These are phyloP conservation scores for Cerioporus squamosus DNA, from an alignment of 1,284 basidiomycete genomes.

Conservation along the genomic window DNA sequence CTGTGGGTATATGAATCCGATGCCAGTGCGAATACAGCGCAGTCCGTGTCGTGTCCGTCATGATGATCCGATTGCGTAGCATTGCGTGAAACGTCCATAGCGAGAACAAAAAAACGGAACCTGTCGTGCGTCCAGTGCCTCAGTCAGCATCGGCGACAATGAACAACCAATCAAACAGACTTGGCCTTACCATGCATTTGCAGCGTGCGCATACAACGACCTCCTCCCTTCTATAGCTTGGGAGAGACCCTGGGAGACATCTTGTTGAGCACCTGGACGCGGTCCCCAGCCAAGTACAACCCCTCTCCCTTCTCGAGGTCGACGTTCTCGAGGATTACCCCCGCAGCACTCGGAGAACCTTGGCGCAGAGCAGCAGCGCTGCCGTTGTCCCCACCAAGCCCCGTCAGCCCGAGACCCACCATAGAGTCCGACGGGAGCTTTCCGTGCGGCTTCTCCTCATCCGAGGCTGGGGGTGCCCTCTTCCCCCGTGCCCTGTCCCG, in stretches of 20 bases:
- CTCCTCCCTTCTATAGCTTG: conserved; percentile 19
- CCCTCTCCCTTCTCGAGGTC: conserved; percentile 29
- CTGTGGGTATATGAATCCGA: conserved; percentile 8
- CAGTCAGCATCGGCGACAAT: neutral
- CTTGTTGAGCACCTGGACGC: conserved; percentile 9
- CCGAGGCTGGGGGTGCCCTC: neutral
- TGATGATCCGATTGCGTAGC: neutral
- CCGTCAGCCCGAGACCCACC: conserved; percentile 29
- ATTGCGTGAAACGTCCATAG: neutral
- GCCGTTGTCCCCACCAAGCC: conserved; percentile 15
- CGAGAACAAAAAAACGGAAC: neutral
- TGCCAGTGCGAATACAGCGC: neutral
- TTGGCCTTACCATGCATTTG: neutral
- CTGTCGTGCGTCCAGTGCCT: neutral
- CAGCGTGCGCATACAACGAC: neutral
- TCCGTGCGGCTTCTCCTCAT: conserved; percentile 18
- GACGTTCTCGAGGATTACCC: conserved; percentile 24
- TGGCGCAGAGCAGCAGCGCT: conserved; percentile 8
- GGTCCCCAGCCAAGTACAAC: conserved; percentile 19
- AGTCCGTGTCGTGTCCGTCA: neutral
- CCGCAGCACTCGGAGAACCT: conserved; percentile 17
- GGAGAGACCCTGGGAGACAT: conserved; percentile 27
- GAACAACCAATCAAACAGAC: neutral
- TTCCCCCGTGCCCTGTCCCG: conserved; percentile 15
- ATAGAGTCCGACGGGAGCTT: conserved; percentile 24